These are phyloP conservation scores for Melastoma malabathricum DNA, from an alignment of 345 rosid species.

Conservation along the genomic window DNA sequence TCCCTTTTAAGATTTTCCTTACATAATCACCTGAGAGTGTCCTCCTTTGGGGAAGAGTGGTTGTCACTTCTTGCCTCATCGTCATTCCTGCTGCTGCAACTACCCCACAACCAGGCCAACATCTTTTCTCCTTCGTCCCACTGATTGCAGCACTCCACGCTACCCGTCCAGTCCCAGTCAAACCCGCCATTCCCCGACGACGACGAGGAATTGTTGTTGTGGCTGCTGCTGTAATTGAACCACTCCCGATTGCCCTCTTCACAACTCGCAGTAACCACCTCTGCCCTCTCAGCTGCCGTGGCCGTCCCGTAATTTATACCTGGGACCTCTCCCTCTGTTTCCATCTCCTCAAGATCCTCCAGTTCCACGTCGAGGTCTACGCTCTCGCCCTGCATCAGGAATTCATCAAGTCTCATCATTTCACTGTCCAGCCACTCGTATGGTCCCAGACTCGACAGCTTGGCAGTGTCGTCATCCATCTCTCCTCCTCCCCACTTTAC, in stretches of 20 bases:
- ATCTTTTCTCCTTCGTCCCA: slow-evolving; percentile 10
- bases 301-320: not conserved
- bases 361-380: not conserved
- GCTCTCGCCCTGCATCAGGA: slow-evolving; percentile 3
- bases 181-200: slow-evolving; percentile 11
- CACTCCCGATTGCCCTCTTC: too few species aligned
- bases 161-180: slow-evolving; percentile 21
- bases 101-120: slow-evolving; percentile 17
- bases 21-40: too few species aligned
- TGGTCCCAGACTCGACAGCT: slow-evolving; percentile 23
- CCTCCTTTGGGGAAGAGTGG: too few species aligned
- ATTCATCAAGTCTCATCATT: slow-evolving; percentile 32
- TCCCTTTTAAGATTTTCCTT: too few species aligned
- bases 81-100: not conserved
- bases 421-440: slow-evolving; percentile 65
- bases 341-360: not conserved
- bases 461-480: slow-evolving; percentile 4
- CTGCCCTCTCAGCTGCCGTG: slow-evolving; percentile 9
- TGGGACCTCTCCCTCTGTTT: not conserved
- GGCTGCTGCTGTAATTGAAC: too few species aligned
- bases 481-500: slow-evolving; percentile 2
- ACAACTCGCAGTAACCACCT: not conserved
- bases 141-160: slow-evolving; percentile 2
- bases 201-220: too few species aligned
- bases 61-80: not conserved